Evolutionary conservation across 1,284 basidiomycete genomes (phyloP), one percentile per base, ranked within the genome.

Genomic region (Ustilago bromivora): DNA sequence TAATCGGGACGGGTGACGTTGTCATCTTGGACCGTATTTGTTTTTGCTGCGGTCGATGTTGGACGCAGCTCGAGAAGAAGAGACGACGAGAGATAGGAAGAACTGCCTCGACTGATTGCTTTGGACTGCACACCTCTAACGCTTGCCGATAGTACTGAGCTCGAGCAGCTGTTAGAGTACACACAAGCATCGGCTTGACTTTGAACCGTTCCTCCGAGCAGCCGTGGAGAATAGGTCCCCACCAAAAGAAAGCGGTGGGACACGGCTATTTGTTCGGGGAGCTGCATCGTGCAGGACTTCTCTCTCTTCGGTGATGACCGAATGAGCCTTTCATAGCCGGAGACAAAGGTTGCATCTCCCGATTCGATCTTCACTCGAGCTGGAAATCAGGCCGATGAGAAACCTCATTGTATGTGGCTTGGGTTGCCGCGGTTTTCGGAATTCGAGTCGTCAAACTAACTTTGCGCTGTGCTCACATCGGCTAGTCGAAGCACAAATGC

Each of bases 1-100:
- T 71, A 17, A 76, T 71, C 11, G 75, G 71, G n/a, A 49, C 57
- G 5, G 75, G 71, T 3, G 57, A 19, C 35, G 35, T 56, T 9
- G 60, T 51, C 47, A 54, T 69, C 31, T 38, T 49, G 41, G 7
- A 10, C 32, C 17, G 51, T 46, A 9, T 23, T 6, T 13, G 51
- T 28, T 35, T 11, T 35, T 35, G 41, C 13, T 17, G 52, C 34
- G 41, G 9, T 35, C 40, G 41, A 38, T n/a, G 23, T 15, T 28
- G 57, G 15, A 23, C 32, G 35, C 51, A 19, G 54, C 54, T 40
- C 13, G 43, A 52, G n/a, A 40, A 36, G 23, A 19, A 23, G n/a
- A 28, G 23, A 28, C 23, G 23, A 28, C 32, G 47, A 23, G 11
- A 32, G 31, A 13, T 51, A 15, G n/a, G 31, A 51, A 12, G 11